Base-by-base conservation (phyloP, 1,284 basidiomycete species). In the Wallemia ichthyophaga region DNA sequence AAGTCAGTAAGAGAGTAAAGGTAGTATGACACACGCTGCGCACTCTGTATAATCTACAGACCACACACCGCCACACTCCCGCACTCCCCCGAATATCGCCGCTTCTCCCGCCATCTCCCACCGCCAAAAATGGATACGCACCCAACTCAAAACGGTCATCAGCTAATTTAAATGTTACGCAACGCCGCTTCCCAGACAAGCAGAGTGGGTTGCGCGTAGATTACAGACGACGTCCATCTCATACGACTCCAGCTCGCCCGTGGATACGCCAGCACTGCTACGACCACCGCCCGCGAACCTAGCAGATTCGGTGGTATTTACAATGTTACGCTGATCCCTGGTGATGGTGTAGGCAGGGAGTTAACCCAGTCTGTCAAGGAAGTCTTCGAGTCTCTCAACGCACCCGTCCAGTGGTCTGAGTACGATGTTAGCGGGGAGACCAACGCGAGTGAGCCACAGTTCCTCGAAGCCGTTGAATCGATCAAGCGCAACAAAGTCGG, bases 341-440 rank as follows among this genome's bases (percentile, higher is more conserved):
- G 91, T 67, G 91, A 96, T 69, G 91, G 91, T 77, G 83, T 98
- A 69, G 94, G 94, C 66, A 79, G 80, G 68, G 94, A 98, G 75
- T 88, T 99, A 70, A 88, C 91, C 63, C 85, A 92, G 72, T 92
- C 88, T 21, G 92, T 99, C 66, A 96, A 99, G 76, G 89, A 96
- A 73, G 89, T 98, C 70, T 99, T 98, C 67, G 86, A 94, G 70
- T 78, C 86, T 64, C 79, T 88, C 70, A 98, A 98, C 70, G 94
- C 89, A 31, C 94, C 94, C 71, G 91, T 99, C 73, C 87, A 96
- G 72, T 99, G 91, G 86, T 91, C 96, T 71, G 87, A 96, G 72
- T 96, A 91, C 74, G 80, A 96, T 69, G 88, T 99, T 63, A 92
- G 88, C 56, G 94, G 94, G 62, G 82, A 94, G 77, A 94, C 89